These are phyloP conservation scores for Amyloporia xantha DNA, from an alignment of 768 basidiomycete species.

Conservation along the genomic window DNA sequence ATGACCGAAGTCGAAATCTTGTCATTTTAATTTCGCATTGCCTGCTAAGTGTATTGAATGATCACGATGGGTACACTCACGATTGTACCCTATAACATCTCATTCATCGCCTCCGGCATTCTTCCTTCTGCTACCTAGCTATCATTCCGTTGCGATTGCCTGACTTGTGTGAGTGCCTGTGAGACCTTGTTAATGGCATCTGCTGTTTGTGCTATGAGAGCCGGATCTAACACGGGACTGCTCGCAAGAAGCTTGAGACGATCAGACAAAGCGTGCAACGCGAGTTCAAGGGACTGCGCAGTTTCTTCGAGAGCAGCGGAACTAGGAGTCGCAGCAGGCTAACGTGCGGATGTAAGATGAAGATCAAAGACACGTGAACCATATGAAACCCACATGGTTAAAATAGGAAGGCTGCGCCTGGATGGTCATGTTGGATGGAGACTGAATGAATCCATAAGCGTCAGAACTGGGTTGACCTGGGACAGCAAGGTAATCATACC, in stretches of 20 bases:
- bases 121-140: slow-evolving; percentile 19
- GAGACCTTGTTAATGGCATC: slow-evolving; percentile 64
- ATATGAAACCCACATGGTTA: neutral
- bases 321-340: slow-evolving; percentile 5
- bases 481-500: no score
- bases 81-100: neutral
- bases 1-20: no score
- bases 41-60: neutral
- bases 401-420: neutral
- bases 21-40: neutral
- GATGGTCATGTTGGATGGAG: slow-evolving; percentile 1
- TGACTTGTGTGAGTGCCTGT: slow-evolving; percentile 54
- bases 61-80: neutral
- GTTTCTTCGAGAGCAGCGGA: slow-evolving; percentile 30
- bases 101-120: neutral
- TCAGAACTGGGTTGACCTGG: neutral
- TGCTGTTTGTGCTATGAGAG: slow-evolving; percentile 50
- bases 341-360: neutral
- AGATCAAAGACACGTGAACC: neutral
- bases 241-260: slow-evolving; percentile 42
- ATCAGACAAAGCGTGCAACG: slow-evolving; percentile 45
- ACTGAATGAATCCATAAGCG: neutral
- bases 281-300: slow-evolving; percentile 42
- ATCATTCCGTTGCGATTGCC: slow-evolving; percentile 48
- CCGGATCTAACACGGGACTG: slow-evolving; percentile 35